Evolutionary conservation across 2,329 filamentous ascomycete species (phyloP).

Genomic region (Chaetomium sp.): DNA sequence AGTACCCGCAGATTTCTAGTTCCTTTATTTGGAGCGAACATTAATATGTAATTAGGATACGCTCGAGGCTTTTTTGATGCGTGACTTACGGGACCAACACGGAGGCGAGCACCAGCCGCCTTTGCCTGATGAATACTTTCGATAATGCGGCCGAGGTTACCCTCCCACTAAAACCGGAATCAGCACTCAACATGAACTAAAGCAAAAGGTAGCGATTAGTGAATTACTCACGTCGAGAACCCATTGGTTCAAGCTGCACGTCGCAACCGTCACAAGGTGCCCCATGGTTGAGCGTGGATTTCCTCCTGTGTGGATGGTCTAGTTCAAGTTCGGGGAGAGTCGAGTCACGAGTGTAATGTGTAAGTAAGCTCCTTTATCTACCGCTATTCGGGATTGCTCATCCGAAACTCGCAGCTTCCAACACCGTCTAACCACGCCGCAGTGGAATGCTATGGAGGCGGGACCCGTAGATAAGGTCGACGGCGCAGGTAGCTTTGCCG

Average conservation of each 20-base stretch:
- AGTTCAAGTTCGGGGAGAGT: background rate
- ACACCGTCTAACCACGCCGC: too few relatives aligned
- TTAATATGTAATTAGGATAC: background rate
- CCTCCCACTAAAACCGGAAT: slow-evolving; percentile 45
- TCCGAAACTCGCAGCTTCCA: too few relatives aligned
- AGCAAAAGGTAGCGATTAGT: background rate
- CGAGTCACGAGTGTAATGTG: background rate
- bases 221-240: slow-evolving; percentile 35
- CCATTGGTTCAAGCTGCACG: slow-evolving; percentile 41
- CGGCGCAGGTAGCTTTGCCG: too few relatives aligned
- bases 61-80: background rate
- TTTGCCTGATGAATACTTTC: slow-evolving; percentile 63
- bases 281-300: slow-evolving; percentile 23
- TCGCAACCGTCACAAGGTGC: slow-evolving; percentile 38
- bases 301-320: background rate
- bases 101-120: slow-evolving; percentile 61
- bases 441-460: too few relatives aligned
- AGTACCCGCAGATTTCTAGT: slow-evolving; percentile 60
- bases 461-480: too few relatives aligned
- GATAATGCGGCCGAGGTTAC: slow-evolving; percentile 62
- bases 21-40: slow-evolving; percentile 38
- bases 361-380: background rate
- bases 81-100: slow-evolving; percentile 54
- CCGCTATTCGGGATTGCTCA: background rate
- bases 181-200: background rate